Conservation (phyloP, 176 grass and related monocot genomes). For the Triticum turgidum region DNA sequence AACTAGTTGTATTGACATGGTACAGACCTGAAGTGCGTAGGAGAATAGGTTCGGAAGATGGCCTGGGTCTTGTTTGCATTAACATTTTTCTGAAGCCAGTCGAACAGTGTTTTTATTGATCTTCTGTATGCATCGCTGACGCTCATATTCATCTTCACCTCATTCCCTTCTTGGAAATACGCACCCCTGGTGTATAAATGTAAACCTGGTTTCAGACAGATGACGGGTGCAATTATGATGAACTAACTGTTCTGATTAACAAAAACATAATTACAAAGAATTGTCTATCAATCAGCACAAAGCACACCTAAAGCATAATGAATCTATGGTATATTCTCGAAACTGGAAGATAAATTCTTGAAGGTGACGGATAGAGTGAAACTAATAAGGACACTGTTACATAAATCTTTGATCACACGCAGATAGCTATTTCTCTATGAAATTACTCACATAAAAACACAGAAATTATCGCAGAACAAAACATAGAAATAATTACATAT, state of each 20-base stretch:
- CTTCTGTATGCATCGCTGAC: slow-evolving; percentile 58
- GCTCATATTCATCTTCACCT: slow-evolving; percentile 83
- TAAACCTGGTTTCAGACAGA: not conserved
- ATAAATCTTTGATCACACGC: not conserved
- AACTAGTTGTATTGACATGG: not conserved
- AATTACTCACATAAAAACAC: not conserved
- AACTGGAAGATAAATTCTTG: too few species aligned
- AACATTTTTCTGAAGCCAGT: slow-evolving; percentile 71
- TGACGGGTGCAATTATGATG: not conserved
- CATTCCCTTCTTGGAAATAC: slow-evolving; percentile 82
- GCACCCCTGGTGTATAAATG: slow-evolving; percentile 54
- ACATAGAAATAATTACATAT: too few species aligned
- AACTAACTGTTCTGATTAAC: not conserved
- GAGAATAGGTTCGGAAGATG: slow-evolving; percentile 90
- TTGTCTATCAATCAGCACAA: not conserved
- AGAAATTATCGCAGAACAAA: not conserved
- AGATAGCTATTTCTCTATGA: not conserved
- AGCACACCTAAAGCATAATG: too few species aligned
- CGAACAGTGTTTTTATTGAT: slow-evolving; percentile 63
- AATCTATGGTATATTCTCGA: too few species aligned
- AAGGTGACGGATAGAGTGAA: not conserved
- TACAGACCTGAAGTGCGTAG: slow-evolving; percentile 87
- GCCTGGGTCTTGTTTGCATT: slow-evolving; percentile 69
- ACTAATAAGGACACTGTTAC: not conserved
- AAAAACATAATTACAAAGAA: not conserved